These are phyloP conservation scores for Populus hybrid DNA, from an alignment of 441 rosid genomes.

Conservation along the genomic window DNA sequence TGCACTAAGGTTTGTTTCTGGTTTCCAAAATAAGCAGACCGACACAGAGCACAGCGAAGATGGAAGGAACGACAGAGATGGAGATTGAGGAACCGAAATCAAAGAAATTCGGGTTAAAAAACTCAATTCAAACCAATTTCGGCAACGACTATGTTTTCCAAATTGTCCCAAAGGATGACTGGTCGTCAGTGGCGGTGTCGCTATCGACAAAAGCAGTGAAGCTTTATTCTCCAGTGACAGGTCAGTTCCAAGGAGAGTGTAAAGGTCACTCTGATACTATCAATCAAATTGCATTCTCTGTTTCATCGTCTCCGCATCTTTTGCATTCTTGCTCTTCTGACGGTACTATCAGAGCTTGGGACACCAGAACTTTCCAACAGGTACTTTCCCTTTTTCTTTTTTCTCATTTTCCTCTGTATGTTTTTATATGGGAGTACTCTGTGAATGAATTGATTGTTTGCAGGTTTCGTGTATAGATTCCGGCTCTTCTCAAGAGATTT, in stretches of 20 bases:
- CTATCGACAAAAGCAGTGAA: conserved; percentile 73
- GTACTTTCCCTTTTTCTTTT: conserved; percentile 20
- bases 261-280: conserved; percentile 69
- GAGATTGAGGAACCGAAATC: conserved; percentile 40
- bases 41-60: background rate
- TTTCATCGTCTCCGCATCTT: conserved; percentile 52
- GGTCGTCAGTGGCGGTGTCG: conserved; percentile 88
- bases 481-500: conserved; percentile 56
- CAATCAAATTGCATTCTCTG: conserved; percentile 67
- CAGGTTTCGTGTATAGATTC: conserved; percentile 62
- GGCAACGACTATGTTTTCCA: conserved; percentile 87
- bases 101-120: conserved; percentile 63
- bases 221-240: conserved; percentile 79
- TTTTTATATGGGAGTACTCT: background rate
- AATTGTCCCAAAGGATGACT: conserved; percentile 72
- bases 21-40: background rate
- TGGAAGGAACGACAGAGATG: conserved; percentile 56
- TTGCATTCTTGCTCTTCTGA: conserved; percentile 84
- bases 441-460: background rate
- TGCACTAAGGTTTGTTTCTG: background rate
- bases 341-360: conserved; percentile 85
- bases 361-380: conserved; percentile 72
- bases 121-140: conserved; percentile 82
- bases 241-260: conserved; percentile 82
- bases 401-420: background rate